These are phyloP conservation scores for Singerocomus inundabilis DNA, from an alignment of 1,284 basidiomycete species.

Conservation along the genomic window DNA sequence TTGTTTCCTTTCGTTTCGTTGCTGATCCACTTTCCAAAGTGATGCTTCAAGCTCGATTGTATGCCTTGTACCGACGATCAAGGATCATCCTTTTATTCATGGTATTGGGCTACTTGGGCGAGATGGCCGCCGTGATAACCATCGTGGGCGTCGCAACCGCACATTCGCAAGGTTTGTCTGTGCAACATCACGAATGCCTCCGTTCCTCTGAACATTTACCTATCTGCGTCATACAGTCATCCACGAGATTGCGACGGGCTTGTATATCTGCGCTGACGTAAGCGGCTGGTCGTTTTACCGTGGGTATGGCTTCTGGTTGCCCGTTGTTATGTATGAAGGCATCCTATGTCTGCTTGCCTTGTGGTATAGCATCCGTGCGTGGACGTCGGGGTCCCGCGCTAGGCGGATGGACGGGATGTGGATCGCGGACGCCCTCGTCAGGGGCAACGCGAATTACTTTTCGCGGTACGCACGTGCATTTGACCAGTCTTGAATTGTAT, in stretches of 20 bases:
- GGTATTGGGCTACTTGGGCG: conserved; percentile 11
- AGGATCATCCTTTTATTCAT: conserved; percentile 11
- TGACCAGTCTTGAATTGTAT: too few relatives aligned
- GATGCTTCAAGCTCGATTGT: conserved; percentile 17
- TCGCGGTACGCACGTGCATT: conserved; percentile 13
- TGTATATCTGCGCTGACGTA: too few relatives aligned
- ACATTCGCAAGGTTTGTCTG: conserved; percentile 7
- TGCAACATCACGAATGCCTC: too few relatives aligned
- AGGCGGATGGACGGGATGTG: not conserved
- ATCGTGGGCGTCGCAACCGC: conserved; percentile 3
- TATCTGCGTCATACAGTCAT: too few relatives aligned
- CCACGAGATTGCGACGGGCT: too few relatives aligned
- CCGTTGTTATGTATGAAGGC: conserved; percentile 12
- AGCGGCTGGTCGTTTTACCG: conserved; percentile 7
- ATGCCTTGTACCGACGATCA: conserved; percentile 17
- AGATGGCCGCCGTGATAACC: conserved; percentile 5
- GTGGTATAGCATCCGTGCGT: conserved; percentile 13
- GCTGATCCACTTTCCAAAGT: conserved; percentile 9
- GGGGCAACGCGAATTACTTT: conserved; percentile 19
- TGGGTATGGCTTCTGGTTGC: conserved; percentile 20
- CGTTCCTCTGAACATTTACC: too few relatives aligned
- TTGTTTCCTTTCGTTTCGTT: not conserved
- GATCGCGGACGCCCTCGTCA: conserved; percentile 14
- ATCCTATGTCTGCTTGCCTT: conserved; percentile 16
- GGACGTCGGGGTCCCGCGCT: conserved; percentile 2